phyloP scores from a whole-genome alignment of 1,139 yeast species.

The Candida sp. region DNA sequence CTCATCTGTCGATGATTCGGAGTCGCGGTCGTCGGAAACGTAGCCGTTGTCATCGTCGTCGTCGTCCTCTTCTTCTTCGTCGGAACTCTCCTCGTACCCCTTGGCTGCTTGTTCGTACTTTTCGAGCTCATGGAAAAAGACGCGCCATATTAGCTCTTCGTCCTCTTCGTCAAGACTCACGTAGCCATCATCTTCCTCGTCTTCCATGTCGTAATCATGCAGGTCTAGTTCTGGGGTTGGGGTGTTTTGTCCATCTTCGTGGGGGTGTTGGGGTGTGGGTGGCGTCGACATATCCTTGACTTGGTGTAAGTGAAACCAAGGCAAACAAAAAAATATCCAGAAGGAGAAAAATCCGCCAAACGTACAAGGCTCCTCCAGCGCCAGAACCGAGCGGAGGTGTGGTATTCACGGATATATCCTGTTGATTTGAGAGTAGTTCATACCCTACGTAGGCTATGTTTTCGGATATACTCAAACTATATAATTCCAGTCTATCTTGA shows the following conservation, averaged over 20 bases:
- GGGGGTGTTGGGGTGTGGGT: neutral
- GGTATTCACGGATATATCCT: too few relatives aligned
- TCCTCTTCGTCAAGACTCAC: slow-evolving; percentile 52
- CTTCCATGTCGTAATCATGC: neutral
- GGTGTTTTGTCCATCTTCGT: neutral
- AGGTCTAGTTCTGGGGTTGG: too few relatives aligned
- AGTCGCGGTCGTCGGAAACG: slow-evolving; percentile 8
- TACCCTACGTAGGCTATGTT: too few relatives aligned
- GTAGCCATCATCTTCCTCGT: slow-evolving; percentile 21
- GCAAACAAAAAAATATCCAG: too few relatives aligned
- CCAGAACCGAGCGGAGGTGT: too few relatives aligned
- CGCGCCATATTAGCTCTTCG: slow-evolving; percentile 50
- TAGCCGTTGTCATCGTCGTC: slow-evolving; percentile 12
- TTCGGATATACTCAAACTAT: too few relatives aligned
- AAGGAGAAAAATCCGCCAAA: too few relatives aligned
- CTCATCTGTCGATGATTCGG: slow-evolving; percentile 10
- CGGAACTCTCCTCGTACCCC: slow-evolving; percentile 28
- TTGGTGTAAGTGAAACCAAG: too few relatives aligned
- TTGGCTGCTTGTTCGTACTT: slow-evolving; percentile 11
- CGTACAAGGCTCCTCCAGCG: too few relatives aligned
- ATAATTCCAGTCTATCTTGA: too few relatives aligned
- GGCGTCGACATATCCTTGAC: too few relatives aligned
- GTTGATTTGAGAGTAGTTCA: too few relatives aligned
- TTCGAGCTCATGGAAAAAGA: slow-evolving; percentile 37
- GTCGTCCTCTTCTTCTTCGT: slow-evolving; percentile 17